These are phyloP conservation scores for Mayamaea pseudoterrestris DNA, from an alignment of 108 stramenopile species.

Conservation along the genomic window DNA sequence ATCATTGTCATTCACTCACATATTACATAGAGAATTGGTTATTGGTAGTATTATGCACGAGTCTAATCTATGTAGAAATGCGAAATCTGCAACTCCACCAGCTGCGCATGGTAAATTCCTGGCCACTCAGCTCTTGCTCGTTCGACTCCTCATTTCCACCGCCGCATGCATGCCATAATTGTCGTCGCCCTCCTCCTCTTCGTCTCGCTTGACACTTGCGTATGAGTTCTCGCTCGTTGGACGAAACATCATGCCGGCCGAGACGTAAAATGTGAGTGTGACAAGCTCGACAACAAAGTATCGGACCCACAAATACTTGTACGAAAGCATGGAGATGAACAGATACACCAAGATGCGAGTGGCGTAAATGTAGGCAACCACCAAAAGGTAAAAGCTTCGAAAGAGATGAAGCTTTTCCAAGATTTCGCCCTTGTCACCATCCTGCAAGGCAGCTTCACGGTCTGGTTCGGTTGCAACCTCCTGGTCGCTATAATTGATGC, in stretches of 20 bases:
- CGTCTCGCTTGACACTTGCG: conserved; percentile 13
- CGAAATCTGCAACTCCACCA: too few species aligned
- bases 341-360: conserved; percentile 93
- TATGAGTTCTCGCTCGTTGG: conserved; percentile 64
- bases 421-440: conserved; percentile 22
- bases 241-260: conserved; percentile 55
- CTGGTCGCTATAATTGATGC: too few species aligned
- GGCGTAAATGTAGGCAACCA: conserved; percentile 90
- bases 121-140: too few species aligned
- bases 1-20: too few species aligned
- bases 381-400: conserved; percentile 88
- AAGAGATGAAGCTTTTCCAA: conserved; percentile 81
- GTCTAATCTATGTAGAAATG: too few species aligned
- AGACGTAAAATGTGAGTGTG: conserved; percentile 82
- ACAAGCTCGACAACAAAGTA: conserved; percentile 71
- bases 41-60: too few species aligned
- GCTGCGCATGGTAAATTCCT: too few species aligned
- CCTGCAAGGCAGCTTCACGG: conserved; percentile 5
- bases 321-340: conserved; percentile 73
- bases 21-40: too few species aligned
- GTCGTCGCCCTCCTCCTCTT: not conserved
- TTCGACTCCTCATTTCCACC: too few species aligned
- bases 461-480: conserved; percentile 5
- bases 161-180: too few species aligned
- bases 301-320: conserved; percentile 81